These are phyloP conservation scores for Scedosporium apiospermum DNA, from an alignment of 2,329 filamentous ascomycete genomes.

Conservation along the genomic window DNA sequence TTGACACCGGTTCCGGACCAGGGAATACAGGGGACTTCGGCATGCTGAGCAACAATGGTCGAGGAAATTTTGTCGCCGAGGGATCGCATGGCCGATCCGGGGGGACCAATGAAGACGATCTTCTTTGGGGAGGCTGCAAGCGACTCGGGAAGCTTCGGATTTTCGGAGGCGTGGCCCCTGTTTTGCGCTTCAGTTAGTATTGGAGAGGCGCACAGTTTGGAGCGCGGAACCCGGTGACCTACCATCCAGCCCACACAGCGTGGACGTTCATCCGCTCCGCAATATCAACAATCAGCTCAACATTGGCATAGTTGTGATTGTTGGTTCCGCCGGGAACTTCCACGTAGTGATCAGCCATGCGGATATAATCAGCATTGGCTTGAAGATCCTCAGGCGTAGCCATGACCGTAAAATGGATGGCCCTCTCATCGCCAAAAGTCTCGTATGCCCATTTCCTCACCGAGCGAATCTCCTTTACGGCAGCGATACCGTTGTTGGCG, in stretches of 20 bases:
- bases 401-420: constrained; percentile 99
- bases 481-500: constrained; percentile 98
- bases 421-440: constrained; percentile 94
- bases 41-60: constrained; percentile 97
- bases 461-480: constrained; percentile 97
- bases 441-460: constrained; percentile 99
- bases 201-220: not conserved
- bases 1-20: constrained; percentile 95
- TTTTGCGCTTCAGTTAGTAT: not conserved
- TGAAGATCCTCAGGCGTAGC: constrained; percentile 95
- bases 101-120: constrained; percentile 98
- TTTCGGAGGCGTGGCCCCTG: constrained; percentile 96
- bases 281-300: constrained; percentile 97
- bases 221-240: constrained; percentile 23
- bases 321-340: constrained; percentile 98
- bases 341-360: constrained; percentile 99
- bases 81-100: constrained; percentile 96
- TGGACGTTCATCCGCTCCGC: constrained; percentile 98
- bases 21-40: constrained; percentile 92
- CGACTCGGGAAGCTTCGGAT: constrained; percentile 93
- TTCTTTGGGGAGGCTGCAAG: constrained; percentile 94
- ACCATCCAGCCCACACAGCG: constrained; percentile 98
- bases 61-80: constrained; percentile 99
- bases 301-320: constrained; percentile 99
- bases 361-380: constrained; percentile 98